These are phyloP conservation scores for Zoysia pacifica DNA, from an alignment of 176 grass and related monocot species.

Conservation along the genomic window DNA sequence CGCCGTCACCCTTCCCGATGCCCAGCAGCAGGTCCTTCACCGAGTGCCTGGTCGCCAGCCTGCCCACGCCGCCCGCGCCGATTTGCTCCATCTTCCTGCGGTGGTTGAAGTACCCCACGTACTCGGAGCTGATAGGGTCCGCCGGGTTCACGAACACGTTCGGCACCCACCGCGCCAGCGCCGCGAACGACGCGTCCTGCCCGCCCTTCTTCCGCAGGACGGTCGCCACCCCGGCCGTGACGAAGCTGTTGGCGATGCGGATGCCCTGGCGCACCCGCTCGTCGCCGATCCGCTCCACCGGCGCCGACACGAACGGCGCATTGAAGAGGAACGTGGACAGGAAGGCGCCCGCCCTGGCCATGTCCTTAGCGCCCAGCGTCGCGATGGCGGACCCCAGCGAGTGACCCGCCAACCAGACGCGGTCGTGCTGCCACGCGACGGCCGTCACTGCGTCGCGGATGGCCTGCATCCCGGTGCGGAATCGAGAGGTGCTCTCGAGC, in stretches of 20 bases:
- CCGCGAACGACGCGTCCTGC: slow-evolving; percentile 46
- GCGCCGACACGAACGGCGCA: slow-evolving; percentile 57
- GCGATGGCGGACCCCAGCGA: slow-evolving; percentile 68
- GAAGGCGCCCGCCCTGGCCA: slow-evolving; percentile 46
- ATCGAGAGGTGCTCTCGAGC: slow-evolving; percentile 49
- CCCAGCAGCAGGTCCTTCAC: slow-evolving; percentile 70
- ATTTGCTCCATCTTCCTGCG: slow-evolving; percentile 71
- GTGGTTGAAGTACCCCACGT: slow-evolving; percentile 83
- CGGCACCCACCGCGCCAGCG: slow-evolving; percentile 61
- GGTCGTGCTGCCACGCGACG: slow-evolving; percentile 1
- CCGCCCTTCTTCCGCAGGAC: slow-evolving; percentile 21
- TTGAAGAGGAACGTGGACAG: slow-evolving; percentile 83
- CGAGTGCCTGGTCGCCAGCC: slow-evolving; percentile 66
- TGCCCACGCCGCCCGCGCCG: slow-evolving; percentile 59
- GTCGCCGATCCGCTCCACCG: slow-evolving; percentile 65
- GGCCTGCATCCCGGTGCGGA: slow-evolving; percentile 29
- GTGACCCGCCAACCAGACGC: slow-evolving; percentile 69
- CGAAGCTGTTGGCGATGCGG: slow-evolving; percentile 59
- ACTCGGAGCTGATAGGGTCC: slow-evolving; percentile 61
- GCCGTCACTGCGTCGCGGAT: slow-evolving; percentile 25
- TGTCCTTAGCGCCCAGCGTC: slow-evolving; percentile 54
- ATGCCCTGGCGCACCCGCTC: slow-evolving; percentile 52
- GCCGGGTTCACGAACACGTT: slow-evolving; percentile 69
- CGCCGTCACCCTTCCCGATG: slow-evolving; percentile 35
- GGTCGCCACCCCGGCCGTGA: slow-evolving; percentile 54